These are phyloP conservation scores for Dioscorea zingiberensis DNA, from an alignment of 106 monocot genomes.

Conservation along the genomic window DNA sequence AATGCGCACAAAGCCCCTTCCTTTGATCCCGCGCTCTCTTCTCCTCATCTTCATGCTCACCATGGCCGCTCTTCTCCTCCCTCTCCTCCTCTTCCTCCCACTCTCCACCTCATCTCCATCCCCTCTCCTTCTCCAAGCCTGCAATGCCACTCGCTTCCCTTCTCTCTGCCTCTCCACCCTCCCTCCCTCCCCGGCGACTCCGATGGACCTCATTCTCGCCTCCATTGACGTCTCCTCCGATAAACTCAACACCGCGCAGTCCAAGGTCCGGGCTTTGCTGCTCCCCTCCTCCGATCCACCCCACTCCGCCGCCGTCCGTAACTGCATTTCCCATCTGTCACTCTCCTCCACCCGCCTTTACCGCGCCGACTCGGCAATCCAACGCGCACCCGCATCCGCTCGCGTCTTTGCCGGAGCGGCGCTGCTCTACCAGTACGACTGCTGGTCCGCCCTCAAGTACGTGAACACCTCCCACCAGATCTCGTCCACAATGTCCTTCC, in stretches of 20 bases:
- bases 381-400: background rate
- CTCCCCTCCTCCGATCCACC: slow-evolving; percentile 18
- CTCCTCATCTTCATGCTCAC: slow-evolving; percentile 7
- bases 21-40: too few species aligned
- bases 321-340: slow-evolving; percentile 44
- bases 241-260: slow-evolving; percentile 21
- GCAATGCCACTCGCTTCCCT: slow-evolving; percentile 34
- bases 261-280: slow-evolving; percentile 19
- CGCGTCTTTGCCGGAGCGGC: slow-evolving; percentile 46
- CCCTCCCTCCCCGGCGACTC: slow-evolving; percentile 23
- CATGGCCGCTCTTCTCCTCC: slow-evolving; percentile 11
- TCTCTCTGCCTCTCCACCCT: slow-evolving; percentile 25
- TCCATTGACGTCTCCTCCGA: slow-evolving; percentile 24
- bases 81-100: slow-evolving; percentile 15
- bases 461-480: slow-evolving; percentile 52
- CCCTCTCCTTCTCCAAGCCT: slow-evolving; percentile 17
- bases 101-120: background rate
- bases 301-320: slow-evolving; percentile 37
- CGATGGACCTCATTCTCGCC: slow-evolving; percentile 13
- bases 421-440: slow-evolving; percentile 84
- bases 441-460: slow-evolving; percentile 67
- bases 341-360: slow-evolving; percentile 27
- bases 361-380: background rate
- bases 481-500: slow-evolving; percentile 36
- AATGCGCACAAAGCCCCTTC: background rate